Percentiles rank a stretch among this genome's conserved stretches.
Conservation (phyloP, 2,329 filamentous ascomycete species). For the Epichloe typhina region DNA sequence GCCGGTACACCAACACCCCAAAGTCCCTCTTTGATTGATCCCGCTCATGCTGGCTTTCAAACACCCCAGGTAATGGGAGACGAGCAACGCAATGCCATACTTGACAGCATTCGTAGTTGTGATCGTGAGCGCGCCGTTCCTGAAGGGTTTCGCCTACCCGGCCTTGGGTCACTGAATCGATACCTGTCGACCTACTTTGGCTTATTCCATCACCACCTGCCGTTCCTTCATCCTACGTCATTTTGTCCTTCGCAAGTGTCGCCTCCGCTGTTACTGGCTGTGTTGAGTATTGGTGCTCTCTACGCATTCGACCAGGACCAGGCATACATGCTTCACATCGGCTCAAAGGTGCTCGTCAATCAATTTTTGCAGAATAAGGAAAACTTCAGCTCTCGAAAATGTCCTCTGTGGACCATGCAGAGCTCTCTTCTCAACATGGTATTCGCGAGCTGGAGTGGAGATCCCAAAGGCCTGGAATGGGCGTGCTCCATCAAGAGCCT, state of each 20-base stretch:
- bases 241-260: slow-evolving; percentile 73
- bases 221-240: slow-evolving; percentile 85
- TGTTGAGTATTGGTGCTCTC: slow-evolving; percentile 86
- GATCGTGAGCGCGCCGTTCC: slow-evolving; percentile 74
- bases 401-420: slow-evolving; percentile 96
- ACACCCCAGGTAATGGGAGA: slow-evolving; percentile 74
- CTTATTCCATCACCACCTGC: slow-evolving; percentile 91
- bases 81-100: slow-evolving; percentile 70
- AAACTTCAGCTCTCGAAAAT: slow-evolving; percentile 96
- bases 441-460: slow-evolving; percentile 97
- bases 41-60: slow-evolving; percentile 52
- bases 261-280: slow-evolving; percentile 72
- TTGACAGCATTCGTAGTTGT: slow-evolving; percentile 71
- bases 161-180: slow-evolving; percentile 68
- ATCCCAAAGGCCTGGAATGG: slow-evolving; percentile 95
- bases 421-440: slow-evolving; percentile 96
- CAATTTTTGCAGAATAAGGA: slow-evolving; percentile 97
- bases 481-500: slow-evolving; percentile 98
- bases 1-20: slow-evolving; percentile 59
- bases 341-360: slow-evolving; percentile 92
- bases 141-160: slow-evolving; percentile 81
- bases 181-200: slow-evolving; percentile 95
- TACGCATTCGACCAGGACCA: slow-evolving; percentile 97
- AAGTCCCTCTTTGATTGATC: slow-evolving; percentile 56
- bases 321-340: slow-evolving; percentile 93